phyloP scores from a whole-genome alignment of 345 rosid species.

The Linum trigynum region DNA sequence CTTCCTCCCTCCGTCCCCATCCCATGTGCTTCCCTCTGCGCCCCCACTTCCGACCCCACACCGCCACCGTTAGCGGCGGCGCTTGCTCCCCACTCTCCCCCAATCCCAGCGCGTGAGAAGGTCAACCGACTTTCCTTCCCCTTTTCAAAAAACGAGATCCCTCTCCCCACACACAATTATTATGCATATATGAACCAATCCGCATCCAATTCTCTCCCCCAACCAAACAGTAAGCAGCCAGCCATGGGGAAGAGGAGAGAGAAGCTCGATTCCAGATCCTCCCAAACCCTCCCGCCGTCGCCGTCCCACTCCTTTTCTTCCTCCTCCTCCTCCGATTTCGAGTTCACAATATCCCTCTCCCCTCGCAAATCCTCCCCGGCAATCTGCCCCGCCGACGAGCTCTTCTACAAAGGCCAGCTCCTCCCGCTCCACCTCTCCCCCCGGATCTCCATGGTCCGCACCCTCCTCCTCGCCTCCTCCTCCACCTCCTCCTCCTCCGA shows the following conservation, averaged over 20 bases:
- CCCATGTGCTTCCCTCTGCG: conserved; percentile 17
- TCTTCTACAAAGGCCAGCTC: conserved; percentile 97
- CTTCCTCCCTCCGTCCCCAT: neutral
- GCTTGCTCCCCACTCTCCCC: neutral
- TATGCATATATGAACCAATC: neutral
- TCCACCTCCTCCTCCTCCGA: conserved; percentile 57
- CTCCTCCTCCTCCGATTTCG: conserved; percentile 79
- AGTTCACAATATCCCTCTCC: conserved; percentile 68
- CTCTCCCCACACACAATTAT: neutral
- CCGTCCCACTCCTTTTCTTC: conserved; percentile 78
- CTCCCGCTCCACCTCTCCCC: conserved; percentile 90
- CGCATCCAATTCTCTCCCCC: neutral
- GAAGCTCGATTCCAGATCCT: conserved; percentile 23
- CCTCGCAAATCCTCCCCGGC: conserved; percentile 64
- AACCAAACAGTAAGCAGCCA: conserved; percentile 10
- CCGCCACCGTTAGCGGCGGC: conserved; percentile 12
- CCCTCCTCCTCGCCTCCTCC: conserved; percentile 71
- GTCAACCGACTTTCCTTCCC: neutral
- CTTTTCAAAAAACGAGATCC: neutral
- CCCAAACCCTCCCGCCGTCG: conserved; percentile 62
- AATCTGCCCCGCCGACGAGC: conserved; percentile 87
- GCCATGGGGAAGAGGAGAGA: conserved; percentile 34
- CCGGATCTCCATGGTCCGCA: conserved; percentile 89
- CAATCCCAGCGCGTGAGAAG: conserved; percentile 4
- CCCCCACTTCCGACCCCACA: neutral